Evolutionary conservation across 495 filamentous ascomycete species (phyloP).

Genomic region (Margaritispora aquatica): DNA sequence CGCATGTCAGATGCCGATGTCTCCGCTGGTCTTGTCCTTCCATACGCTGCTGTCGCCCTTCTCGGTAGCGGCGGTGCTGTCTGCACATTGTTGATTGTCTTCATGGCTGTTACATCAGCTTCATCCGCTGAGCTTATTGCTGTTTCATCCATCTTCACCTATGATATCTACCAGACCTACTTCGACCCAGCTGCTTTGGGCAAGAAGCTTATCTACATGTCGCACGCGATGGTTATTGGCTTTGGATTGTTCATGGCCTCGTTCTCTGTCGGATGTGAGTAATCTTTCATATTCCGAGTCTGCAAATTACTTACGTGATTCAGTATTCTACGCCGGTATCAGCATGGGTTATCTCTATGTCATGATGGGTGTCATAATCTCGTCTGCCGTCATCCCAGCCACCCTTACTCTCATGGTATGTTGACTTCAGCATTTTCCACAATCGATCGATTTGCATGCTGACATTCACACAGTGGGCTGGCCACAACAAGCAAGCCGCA

Average conservation of each 20-base stretch:
- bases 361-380: slow-evolving; percentile 25
- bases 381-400: slow-evolving; percentile 23
- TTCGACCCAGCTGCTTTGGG: slow-evolving; percentile 38
- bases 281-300: not conserved
- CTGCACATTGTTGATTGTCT: slow-evolving; percentile 41
- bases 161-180: slow-evolving; percentile 51
- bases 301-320: not conserved
- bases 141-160: slow-evolving; percentile 47
- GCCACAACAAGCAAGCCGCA: slow-evolving; percentile 22
- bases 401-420: slow-evolving; percentile 18
- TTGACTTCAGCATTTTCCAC: not conserved
- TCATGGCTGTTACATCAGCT: slow-evolving; percentile 46
- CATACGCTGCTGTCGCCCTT: slow-evolving; percentile 40
- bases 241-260: slow-evolving; percentile 42
- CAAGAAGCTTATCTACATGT: slow-evolving; percentile 37
- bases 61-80: slow-evolving; percentile 43
- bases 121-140: slow-evolving; percentile 48
- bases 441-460: not conserved
- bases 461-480: slow-evolving; percentile 7
- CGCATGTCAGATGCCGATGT: slow-evolving; percentile 37
- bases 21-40: slow-evolving; percentile 37
- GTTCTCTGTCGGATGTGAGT: slow-evolving; percentile 18
- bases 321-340: slow-evolving; percentile 43
- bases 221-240: slow-evolving; percentile 38
- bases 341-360: slow-evolving; percentile 56